phyloP scores from a whole-genome alignment of 2,329 filamentous ascomycete species.

The Fusarium brachygibbosum region DNA sequence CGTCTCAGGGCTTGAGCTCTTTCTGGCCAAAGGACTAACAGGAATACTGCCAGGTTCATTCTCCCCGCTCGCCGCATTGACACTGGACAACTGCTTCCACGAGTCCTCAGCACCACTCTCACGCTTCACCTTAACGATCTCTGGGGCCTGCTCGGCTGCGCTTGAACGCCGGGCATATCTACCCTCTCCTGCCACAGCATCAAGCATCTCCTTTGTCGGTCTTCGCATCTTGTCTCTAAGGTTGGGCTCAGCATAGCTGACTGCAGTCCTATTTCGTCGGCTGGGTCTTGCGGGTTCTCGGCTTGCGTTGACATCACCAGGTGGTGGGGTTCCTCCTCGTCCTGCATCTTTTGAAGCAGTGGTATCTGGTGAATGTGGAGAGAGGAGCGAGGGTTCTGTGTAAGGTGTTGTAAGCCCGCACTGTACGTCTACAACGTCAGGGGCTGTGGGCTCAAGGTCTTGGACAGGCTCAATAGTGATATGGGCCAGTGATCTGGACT shows the following conservation, averaged over 20 bases:
- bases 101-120: slow-evolving; percentile 51
- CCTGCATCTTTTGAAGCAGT: slow-evolving; percentile 53
- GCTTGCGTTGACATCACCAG: slow-evolving; percentile 66
- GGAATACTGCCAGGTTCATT: slow-evolving; percentile 45
- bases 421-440: slow-evolving; percentile 28
- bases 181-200: slow-evolving; percentile 77
- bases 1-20: slow-evolving; percentile 51
- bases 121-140: slow-evolving; percentile 51
- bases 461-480: slow-evolving; percentile 40
- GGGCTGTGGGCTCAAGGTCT: slow-evolving; percentile 33
- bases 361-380: slow-evolving; percentile 64
- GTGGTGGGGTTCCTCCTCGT: slow-evolving; percentile 70
- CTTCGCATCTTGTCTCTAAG: slow-evolving; percentile 86
- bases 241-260: slow-evolving; percentile 88
- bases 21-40: slow-evolving; percentile 60
- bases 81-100: slow-evolving; percentile 51
- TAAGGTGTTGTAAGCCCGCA: slow-evolving; percentile 49
- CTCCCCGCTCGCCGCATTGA: slow-evolving; percentile 10
- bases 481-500: slow-evolving; percentile 47
- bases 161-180: slow-evolving; percentile 63
- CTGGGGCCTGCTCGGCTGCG: slow-evolving; percentile 50
- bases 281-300: slow-evolving; percentile 74
- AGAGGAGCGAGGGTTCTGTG: slow-evolving; percentile 58
- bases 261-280: slow-evolving; percentile 73
- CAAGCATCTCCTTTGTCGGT: slow-evolving; percentile 80